These are phyloP conservation scores for Fusarium setosum DNA, from an alignment of 2,329 filamentous ascomycete genomes.

Conservation along the genomic window DNA sequence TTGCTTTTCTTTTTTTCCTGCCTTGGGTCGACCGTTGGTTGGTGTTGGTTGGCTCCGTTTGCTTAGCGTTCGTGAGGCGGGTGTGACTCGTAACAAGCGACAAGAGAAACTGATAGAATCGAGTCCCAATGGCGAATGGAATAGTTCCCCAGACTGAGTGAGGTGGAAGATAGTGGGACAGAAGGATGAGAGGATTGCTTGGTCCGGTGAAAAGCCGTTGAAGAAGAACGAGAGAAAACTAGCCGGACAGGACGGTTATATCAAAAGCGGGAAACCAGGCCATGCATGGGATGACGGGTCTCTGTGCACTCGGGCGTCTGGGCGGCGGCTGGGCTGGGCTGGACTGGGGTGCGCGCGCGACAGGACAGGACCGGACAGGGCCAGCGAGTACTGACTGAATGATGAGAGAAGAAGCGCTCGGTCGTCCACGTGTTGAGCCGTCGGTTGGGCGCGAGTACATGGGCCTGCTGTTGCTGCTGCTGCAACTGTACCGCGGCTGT, in stretches of 20 bases:
- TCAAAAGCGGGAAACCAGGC: conserved; percentile 31
- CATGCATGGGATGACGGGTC: conserved; percentile 28
- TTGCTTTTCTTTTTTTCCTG: conserved; percentile 24
- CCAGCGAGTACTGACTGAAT: conserved; percentile 12
- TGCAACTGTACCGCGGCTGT: conserved; percentile 28
- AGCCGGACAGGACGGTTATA: conserved; percentile 38
- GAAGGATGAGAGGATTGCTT: conserved; percentile 1
- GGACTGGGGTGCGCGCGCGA: conserved; percentile 3
- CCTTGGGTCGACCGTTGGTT: conserved; percentile 13
- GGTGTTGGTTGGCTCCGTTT: conserved; percentile 27
- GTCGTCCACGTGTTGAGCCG: conserved; percentile 44
- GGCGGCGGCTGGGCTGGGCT: conserved; percentile 32
- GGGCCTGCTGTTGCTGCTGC: conserved; percentile 11
- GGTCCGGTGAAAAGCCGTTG: conserved; percentile 10
- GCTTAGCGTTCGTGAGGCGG: conserved; percentile 20
- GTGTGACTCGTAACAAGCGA: conserved; percentile 36
- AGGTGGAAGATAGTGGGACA: neutral
- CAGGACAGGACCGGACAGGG: conserved; percentile 16
- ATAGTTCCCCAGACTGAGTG: neutral
- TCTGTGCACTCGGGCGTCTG: conserved; percentile 9
- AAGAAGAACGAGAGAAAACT: conserved; percentile 13
- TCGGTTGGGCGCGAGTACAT: conserved; percentile 44
- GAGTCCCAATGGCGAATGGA: conserved; percentile 13
- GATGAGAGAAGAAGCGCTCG: conserved; percentile 33
- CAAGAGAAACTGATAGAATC: conserved; percentile 4